These are phyloP conservation scores for Sarcocystis neurona DNA, from an alignment of 169 alveolate species.

Conservation along the genomic window DNA sequence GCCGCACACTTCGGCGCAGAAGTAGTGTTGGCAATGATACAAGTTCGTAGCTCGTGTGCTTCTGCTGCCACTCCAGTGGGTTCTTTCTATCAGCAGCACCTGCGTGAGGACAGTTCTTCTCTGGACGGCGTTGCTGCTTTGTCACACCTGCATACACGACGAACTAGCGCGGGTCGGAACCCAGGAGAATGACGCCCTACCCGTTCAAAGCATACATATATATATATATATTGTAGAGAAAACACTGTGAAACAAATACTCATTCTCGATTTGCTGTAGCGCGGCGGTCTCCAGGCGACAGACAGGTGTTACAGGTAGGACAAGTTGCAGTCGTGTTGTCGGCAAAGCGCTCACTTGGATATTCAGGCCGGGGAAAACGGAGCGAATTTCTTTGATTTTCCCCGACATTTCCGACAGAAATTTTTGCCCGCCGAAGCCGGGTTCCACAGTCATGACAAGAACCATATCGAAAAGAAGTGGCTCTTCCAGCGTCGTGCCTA, in stretches of 20 bases:
- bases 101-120: too few species aligned
- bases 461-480: constrained; percentile 74
- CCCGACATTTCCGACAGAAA: constrained; percentile 84
- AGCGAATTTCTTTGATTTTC: constrained; percentile 67
- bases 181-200: not conserved
- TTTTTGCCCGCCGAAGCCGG: constrained; percentile 91
- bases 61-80: too few species aligned
- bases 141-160: too few species aligned
- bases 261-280: not conserved
- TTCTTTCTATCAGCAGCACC: too few species aligned
- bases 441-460: constrained; percentile 91
- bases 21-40: too few species aligned
- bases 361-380: constrained; percentile 22
- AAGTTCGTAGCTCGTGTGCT: too few species aligned
- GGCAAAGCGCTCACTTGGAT: constrained; percentile 30
- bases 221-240: too few species aligned
- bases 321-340: not conserved
- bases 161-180: not conserved
- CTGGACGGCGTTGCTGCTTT: too few species aligned
- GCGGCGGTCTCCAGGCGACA: not conserved
- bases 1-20: too few species aligned
- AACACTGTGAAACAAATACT: not conserved
- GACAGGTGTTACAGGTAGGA: not conserved
- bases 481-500: constrained; percentile 41
- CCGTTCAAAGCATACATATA: too few species aligned